Evolutionary conservation across 2,329 filamentous ascomycete species (phyloP).

Genomic region (Trichothecium sympodiale): DNA sequence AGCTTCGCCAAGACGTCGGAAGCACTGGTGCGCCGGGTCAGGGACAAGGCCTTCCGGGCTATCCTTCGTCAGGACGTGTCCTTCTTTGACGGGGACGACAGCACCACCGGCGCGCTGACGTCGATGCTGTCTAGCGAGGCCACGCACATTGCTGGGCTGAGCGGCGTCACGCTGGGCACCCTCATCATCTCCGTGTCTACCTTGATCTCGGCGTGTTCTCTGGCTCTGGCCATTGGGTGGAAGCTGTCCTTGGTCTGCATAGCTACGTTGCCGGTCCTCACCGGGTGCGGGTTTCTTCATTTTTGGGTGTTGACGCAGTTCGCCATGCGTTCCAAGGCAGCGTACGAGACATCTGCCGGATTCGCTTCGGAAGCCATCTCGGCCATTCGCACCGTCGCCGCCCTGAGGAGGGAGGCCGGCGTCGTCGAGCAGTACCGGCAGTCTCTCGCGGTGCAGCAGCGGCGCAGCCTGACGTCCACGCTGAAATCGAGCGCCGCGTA

Average conservation of each 20-base stretch:
- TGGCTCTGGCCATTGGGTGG: constrained; percentile 72
- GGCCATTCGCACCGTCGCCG: constrained; percentile 87
- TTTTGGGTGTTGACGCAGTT: constrained; percentile 27
- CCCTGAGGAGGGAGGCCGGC: constrained; percentile 76
- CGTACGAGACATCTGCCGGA: constrained; percentile 59
- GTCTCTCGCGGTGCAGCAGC: constrained; percentile 20
- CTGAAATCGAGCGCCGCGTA: constrained; percentile 51
- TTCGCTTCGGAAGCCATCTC: constrained; percentile 91
- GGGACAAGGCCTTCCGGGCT: constrained; percentile 41
- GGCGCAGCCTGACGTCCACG: constrained; percentile 37
- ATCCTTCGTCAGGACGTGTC: constrained; percentile 29
- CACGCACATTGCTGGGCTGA: constrained; percentile 27
- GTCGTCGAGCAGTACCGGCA: constrained; percentile 62
- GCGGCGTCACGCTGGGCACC: constrained; percentile 29
- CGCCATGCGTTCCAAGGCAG: constrained; percentile 52
- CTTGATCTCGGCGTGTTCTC: constrained; percentile 47
- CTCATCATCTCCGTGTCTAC: constrained; percentile 45
- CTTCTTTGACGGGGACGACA: constrained; percentile 29
- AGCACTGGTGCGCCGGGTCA: constrained; percentile 66
- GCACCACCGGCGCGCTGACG: constrained; percentile 25
- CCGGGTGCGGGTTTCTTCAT: constrained; percentile 54
- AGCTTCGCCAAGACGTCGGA: constrained; percentile 21
- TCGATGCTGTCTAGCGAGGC: constrained; percentile 25
- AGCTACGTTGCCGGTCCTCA: constrained; percentile 63
- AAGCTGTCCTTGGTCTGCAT: constrained; percentile 73